These are phyloP conservation scores for Fraxinus albicans DNA, from an alignment of 305 asterid species.

Conservation along the genomic window DNA sequence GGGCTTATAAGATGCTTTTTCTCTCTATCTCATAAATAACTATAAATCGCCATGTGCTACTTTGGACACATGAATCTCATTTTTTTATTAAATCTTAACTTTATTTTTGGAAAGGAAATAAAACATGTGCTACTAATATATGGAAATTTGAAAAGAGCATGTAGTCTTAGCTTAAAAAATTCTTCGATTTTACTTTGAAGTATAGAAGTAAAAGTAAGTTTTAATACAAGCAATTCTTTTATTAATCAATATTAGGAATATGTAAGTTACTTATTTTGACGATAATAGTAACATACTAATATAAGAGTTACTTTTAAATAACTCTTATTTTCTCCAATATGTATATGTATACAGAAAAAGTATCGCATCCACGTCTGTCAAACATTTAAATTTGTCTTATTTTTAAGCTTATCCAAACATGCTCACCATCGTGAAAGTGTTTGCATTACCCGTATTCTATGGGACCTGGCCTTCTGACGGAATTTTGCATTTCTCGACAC, in stretches of 20 bases:
- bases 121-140: neutral
- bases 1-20: neutral
- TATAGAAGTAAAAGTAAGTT: neutral
- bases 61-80: neutral
- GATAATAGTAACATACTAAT: neutral
- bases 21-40: neutral
- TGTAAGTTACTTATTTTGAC: neutral
- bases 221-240: neutral
- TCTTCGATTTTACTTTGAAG: neutral
- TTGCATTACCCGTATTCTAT: constrained; percentile 73
- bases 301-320: neutral
- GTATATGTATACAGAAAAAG: neutral
- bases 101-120: neutral
- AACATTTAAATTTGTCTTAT: neutral
- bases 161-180: neutral
- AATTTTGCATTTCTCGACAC: constrained; percentile 92
- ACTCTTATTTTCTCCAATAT: neutral
- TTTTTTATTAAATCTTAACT: neutral
- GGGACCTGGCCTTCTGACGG: constrained; percentile 81
- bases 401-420: neutral
- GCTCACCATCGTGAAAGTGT: neutral
- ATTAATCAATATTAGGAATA: neutral
- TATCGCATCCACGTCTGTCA: neutral
- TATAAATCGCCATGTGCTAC: neutral
- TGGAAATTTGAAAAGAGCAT: neutral